Evolutionary conservation across 306 rosid genomes (phyloP).

Genomic region (Inga leiocalycina): DNA sequence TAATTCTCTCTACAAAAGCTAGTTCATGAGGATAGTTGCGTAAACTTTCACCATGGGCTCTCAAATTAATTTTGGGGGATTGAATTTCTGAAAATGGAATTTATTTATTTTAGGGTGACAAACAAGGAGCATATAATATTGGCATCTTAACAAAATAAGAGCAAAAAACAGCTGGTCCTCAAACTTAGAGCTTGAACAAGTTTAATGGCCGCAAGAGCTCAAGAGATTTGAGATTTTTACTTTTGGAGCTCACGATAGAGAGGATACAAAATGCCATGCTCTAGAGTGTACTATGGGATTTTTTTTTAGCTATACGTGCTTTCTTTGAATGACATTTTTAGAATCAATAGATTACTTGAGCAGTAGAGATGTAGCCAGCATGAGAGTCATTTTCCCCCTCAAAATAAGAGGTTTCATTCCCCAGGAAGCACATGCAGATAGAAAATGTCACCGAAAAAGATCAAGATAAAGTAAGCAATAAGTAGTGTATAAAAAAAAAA

Average conservation of each 20-base stretch:
- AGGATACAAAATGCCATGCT: not conserved
- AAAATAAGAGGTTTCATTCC: not conserved
- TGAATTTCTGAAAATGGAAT: not conserved
- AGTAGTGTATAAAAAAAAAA: not conserved
- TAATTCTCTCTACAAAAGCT: not conserved
- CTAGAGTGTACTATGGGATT: not conserved
- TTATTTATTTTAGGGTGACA: not conserved
- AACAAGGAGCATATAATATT: not conserved
- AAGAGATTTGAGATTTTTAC: not conserved
- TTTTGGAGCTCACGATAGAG: not conserved
- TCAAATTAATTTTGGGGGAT: not conserved
- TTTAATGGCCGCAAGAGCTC: not conserved
- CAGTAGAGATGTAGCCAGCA: not conserved
- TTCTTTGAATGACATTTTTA: not conserved
- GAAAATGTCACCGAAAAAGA: not conserved
- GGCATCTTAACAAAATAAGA: not conserved
- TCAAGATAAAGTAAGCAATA: not conserved
- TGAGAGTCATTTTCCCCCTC: not conserved
- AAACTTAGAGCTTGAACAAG: not conserved
- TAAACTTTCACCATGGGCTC: not conserved
- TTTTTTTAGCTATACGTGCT: not conserved
- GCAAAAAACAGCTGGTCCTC: not conserved
- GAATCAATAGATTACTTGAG: not conserved
- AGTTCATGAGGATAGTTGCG: not conserved
- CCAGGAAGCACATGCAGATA: not conserved